A percentile compares a stretch with the other conserved stretches of the same genome.
Conservation (phyloP, 2,329 filamentous ascomycete species). For the Hansfordia pulvinata region DNA sequence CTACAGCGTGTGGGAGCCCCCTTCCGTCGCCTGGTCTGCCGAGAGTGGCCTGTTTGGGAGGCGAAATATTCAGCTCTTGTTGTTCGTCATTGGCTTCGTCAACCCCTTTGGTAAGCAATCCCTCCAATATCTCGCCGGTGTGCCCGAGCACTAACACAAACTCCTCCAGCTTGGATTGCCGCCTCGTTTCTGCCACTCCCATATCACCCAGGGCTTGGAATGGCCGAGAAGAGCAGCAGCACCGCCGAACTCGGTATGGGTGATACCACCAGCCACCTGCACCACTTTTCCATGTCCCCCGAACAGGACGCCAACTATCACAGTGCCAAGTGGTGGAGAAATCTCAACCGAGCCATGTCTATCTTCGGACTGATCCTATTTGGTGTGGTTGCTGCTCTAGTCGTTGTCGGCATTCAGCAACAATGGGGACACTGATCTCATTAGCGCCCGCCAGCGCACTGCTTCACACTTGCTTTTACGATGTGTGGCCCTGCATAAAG, state of each 20-base stretch:
- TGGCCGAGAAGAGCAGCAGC: constrained; percentile 31
- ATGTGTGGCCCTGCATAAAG: too few relatives aligned
- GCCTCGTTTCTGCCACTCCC: constrained; percentile 64
- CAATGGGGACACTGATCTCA: constrained; percentile 26
- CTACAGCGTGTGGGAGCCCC: constrained; percentile 59
- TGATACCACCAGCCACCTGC: too few relatives aligned
- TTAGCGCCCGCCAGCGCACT: too few relatives aligned
- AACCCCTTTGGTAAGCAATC: constrained; percentile 52
- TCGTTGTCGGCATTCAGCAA: constrained; percentile 35
- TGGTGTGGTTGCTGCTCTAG: constrained; percentile 34
- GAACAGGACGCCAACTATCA: constrained; percentile 31
- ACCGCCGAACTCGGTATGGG: constrained; percentile 25
- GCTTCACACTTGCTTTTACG: too few relatives aligned
- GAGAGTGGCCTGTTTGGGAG: constrained; percentile 48
- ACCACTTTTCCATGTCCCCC: too few relatives aligned
- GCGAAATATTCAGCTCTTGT: constrained; percentile 59
- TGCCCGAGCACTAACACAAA: constrained; percentile 5
- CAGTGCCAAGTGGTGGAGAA: constrained; percentile 46
- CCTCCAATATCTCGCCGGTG: not conserved
- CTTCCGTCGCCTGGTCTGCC: constrained; percentile 51
- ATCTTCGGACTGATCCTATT: constrained; percentile 40
- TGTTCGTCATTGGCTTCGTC: constrained; percentile 67
- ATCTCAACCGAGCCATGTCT: constrained; percentile 44
- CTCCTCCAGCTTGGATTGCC: constrained; percentile 57
- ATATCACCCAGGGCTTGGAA: constrained; percentile 34